Base-by-base conservation (phyloP, 768 basidiomycete genomes). In the Cyclocybe cylindracea region DNA sequence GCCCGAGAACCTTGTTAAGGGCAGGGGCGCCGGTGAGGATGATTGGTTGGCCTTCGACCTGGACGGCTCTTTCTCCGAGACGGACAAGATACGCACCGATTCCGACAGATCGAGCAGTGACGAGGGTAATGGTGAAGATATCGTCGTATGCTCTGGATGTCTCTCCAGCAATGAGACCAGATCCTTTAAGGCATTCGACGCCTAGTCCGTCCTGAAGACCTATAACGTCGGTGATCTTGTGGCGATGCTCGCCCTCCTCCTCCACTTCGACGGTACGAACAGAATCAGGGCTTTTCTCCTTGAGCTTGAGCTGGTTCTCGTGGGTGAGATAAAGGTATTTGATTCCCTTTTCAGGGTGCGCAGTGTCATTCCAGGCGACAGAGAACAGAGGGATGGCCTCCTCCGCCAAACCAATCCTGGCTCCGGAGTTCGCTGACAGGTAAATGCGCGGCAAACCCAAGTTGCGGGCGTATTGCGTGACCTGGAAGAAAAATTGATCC, bases 31-130 rank as follows among this genome's bases (percentile, higher is more conserved):
- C 97, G 10, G 97, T 99, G 54, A 99, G 83, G 68, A 99, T 99
- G 74, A 99, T 98, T 2, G 97, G 97, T 61, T 99, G 96, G 39
- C 97, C 97, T 72, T 98, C 97, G 47, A 99, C 97, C 68, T 99
- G 97, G 41, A 99, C 92, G 2, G 97, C 92, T 57, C 97, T 87
- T 75, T 99, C 91, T 56, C 97, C 97, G 39, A 99, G 83, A 57
- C 97, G 94, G 48, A 99, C 94, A 50, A 99, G 90, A 70, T 99
- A 98, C 10, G 97, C 97, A 61, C 97, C 97, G 61, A 98, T 99
- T 69, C 97, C 97, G 61, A 99, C 97, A 5, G 97, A 98, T 43
- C 97, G 92, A 58, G 95, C 97, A 39, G 94, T 97, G 58, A 99
- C 97, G 62, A 99, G 85, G 8, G 97, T 98, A 71, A 98, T 96